Evolutionary conservation across 257 asterid genomes (phyloP).

Genomic region (Capsicum rhomboideum): DNA sequence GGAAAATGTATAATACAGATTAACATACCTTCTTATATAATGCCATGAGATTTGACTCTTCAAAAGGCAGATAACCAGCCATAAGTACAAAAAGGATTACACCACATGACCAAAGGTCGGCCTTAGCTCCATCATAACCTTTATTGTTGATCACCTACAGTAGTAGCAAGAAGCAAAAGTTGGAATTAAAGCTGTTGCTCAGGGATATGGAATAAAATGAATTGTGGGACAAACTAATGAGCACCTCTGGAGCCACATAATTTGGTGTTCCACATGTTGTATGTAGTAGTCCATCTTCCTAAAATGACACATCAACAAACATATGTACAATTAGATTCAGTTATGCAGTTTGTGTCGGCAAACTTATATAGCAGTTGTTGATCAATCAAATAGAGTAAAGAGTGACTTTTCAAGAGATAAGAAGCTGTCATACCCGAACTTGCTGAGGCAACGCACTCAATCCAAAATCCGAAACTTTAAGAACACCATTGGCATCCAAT

Average conservation of each 20-base stretch:
- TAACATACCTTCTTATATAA: constrained; percentile 34
- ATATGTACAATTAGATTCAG: background rate
- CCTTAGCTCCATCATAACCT: constrained; percentile 97
- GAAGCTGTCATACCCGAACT: constrained; percentile 58
- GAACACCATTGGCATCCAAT: constrained; percentile 67
- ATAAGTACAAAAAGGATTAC: constrained; percentile 42
- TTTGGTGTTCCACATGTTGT: constrained; percentile 98
- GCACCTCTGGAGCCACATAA: constrained; percentile 96
- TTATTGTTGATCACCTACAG: constrained; percentile 76
- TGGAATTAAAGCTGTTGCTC: background rate
- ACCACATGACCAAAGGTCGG: constrained; percentile 92
- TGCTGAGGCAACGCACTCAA: constrained; percentile 96
- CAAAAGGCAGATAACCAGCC: constrained; percentile 73
- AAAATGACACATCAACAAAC: constrained; percentile 6
- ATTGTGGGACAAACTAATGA: constrained; percentile 1
- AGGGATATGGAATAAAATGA: background rate
- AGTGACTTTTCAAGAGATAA: background rate
- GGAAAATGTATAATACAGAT: background rate
- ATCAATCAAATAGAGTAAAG: background rate
- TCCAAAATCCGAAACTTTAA: constrained; percentile 92
- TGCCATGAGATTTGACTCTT: constrained; percentile 69
- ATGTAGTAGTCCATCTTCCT: constrained; percentile 97
- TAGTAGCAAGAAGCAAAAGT: background rate
- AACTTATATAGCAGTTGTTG: background rate
- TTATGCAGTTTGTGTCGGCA: background rate